Conservation (phyloP, 148 eudicot genomes). For the Nepenthes gracilis region DNA sequence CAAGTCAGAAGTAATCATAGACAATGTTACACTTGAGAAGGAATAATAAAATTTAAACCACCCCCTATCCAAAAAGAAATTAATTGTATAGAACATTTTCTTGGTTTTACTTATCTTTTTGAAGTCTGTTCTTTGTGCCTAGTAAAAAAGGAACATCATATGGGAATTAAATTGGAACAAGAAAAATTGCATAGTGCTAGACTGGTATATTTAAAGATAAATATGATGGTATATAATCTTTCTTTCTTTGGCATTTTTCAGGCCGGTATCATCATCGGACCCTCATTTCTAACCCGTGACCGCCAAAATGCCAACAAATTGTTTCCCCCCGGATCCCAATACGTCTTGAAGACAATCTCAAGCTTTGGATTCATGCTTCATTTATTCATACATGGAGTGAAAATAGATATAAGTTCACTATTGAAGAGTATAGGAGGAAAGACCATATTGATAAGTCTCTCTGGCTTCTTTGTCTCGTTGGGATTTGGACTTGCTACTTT, state of each 20-base stretch:
- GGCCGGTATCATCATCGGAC: constrained; percentile 31
- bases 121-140: neutral
- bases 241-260: constrained; percentile 6
- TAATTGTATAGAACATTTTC: no score
- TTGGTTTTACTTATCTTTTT: neutral
- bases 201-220: no score
- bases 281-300: constrained; percentile 6
- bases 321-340: constrained; percentile 24
- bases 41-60: no score
- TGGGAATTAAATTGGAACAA: no score
- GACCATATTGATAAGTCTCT: constrained; percentile 5
- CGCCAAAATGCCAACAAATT: neutral
- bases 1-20: no score
- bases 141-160: no score
- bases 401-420: constrained; percentile 13
- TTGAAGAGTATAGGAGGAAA: neutral
- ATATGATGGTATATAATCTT: neutral
- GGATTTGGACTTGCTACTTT: constrained; percentile 8
- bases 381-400: constrained; percentile 24
- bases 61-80: no score
- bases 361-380: constrained; percentile 31
- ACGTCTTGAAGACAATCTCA: constrained; percentile 17
- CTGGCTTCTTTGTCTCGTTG: constrained; percentile 12
- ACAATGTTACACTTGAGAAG: no score
- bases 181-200: no score